Conservation (phyloP, 176 grass and related monocot genomes). For the Calamus simplicifolius region DNA sequence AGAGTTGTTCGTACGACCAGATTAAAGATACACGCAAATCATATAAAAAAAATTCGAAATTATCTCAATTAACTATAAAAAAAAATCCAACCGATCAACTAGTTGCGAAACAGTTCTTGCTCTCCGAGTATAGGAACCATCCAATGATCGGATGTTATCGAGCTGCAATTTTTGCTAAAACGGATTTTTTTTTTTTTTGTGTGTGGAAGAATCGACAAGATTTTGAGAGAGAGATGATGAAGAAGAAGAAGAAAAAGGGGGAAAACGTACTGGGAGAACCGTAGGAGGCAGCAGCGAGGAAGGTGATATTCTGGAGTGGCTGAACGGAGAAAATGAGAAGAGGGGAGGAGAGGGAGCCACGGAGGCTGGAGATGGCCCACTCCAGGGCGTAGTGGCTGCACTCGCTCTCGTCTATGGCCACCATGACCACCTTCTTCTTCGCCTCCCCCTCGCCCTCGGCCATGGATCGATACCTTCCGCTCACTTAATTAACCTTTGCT, state of each 20-base stretch:
- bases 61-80: too few relatives aligned
- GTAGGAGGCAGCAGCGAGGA: conserved; percentile 31
- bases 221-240: too few relatives aligned
- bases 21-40: too few relatives aligned
- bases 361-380: conserved; percentile 37
- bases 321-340: conserved; percentile 46
- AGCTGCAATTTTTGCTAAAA: too few relatives aligned
- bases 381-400: conserved; percentile 41
- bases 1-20: too few relatives aligned
- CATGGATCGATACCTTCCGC: too few relatives aligned
- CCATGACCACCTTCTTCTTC: conserved; percentile 33
- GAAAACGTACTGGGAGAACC: conserved; percentile 20
- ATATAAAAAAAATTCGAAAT: not conserved
- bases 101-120: too few relatives aligned
- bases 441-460: not conserved
- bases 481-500: too few relatives aligned
- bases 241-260: not conserved
- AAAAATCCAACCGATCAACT: not conserved
- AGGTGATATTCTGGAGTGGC: conserved; percentile 18
- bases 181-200: too few relatives aligned
- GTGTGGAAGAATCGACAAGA: too few relatives aligned
- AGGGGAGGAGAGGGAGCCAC: conserved; percentile 8
- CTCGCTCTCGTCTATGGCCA: conserved; percentile 56
- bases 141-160: too few relatives aligned
- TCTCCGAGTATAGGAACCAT: too few relatives aligned